Base-by-base conservation (phyloP, 768 basidiomycete genomes). In the Kwoniella shandongensis region DNA sequence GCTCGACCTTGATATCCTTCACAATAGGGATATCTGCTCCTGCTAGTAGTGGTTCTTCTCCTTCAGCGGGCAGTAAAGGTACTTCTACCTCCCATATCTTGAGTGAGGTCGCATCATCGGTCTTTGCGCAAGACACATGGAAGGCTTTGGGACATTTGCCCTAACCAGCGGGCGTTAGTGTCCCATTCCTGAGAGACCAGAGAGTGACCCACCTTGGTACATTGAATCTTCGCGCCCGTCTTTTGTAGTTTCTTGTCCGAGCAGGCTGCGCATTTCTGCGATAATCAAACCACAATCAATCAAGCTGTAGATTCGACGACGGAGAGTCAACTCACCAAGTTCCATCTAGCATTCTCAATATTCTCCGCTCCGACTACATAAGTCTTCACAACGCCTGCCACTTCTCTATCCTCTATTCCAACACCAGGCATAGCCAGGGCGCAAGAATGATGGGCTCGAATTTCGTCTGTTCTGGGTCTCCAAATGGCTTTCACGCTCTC, bases 111-210 rank as follows among this genome's bases (percentile, higher is more conserved):
- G 62, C 45, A 0, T 69, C 57, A 42, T 84, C 83, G 18, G 84
- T 81, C 39, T 81, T 79, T 0, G 96, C 94, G 74, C 96, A 99
- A 2, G 86, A 87, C 26, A 96, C 87, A 70, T 98, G 94, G 78
- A 91, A 96, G 0, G 93, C 89, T 72, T 88, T 89, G 11, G 88
- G 81, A 67, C 93, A 97, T 78, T 92, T 94, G 42, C 91, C 92
- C 76, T 76, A 23, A n/a, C n/a, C n/a, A n/a, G n/a, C n/a, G n/a
- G n/a, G n/a, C n/a, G n/a, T n/a, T n/a, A n/a, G n/a, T n/a, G n/a
- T 26, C 45, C 35, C 25, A 44, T 11, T 30, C 15, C 30, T 30
- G 7, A n/a, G 18, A n/a, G 40, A 22, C 23, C 17, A 15, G 17
- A 36, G 13, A 18, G 1, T 26, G 6, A 51, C 69, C 62, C 41